Percentiles rank a stretch among this genome's conserved stretches.
These are phyloP conservation scores for Umbelopsis sp. DNA, from an alignment of 192 early-diverging fungal genomes.

Conservation along the genomic window DNA sequence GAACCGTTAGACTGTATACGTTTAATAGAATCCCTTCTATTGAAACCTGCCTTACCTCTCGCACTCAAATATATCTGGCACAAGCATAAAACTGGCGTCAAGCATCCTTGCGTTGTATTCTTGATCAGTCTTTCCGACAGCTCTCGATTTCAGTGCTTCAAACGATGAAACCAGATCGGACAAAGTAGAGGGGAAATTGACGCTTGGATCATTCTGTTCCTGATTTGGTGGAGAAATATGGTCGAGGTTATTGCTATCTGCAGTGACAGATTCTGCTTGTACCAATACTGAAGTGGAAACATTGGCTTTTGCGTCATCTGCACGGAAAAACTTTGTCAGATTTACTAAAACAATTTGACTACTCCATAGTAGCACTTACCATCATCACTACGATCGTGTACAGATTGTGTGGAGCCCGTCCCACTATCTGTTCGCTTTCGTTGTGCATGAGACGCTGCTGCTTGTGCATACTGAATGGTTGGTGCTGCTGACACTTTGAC, in stretches of 20 bases:
- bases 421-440: not conserved
- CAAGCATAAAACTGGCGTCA: conserved; percentile 73
- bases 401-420: not conserved
- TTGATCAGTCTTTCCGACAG: conserved; percentile 41
- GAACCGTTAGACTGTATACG: not conserved
- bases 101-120: conserved; percentile 63
- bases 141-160: conserved; percentile 45
- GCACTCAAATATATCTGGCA: conserved; percentile 77
- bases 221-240: conserved; percentile 24
- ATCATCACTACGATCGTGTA: not conserved
- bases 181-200: conserved; percentile 41
- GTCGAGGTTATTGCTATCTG: not conserved
- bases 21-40: not conserved
- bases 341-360: not conserved
- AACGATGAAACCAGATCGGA: conserved; percentile 49
- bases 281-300: not conserved
- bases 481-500: not conserved
- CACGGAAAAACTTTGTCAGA: not conserved
- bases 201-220: conserved; percentile 4
- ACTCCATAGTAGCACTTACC: not conserved
- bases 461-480: conserved; percentile 16
- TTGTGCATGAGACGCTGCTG: not conserved
- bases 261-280: not conserved
- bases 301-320: not conserved
- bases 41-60: conserved; percentile 58